phyloP scores from a whole-genome alignment of 2,329 filamentous ascomycete genomes.

The Emmonsiellopsis sp. region DNA sequence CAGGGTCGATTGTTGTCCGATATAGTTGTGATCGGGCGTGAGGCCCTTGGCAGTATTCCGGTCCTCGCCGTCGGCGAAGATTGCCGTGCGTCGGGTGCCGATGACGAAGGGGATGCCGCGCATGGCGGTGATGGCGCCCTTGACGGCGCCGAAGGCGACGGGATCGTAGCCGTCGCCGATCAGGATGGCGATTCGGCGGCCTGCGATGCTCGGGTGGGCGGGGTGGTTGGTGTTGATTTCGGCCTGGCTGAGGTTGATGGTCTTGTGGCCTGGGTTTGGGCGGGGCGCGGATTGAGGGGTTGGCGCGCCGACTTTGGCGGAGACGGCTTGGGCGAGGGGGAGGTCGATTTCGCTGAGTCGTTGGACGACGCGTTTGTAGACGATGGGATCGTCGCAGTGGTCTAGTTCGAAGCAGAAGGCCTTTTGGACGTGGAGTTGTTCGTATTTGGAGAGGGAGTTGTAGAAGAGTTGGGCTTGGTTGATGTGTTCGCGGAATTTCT shows the following conservation, averaged over 20 bases:
- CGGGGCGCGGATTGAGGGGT: conserved; percentile 45
- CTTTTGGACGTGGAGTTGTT: conserved; percentile 54
- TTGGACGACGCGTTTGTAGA: conserved; percentile 61
- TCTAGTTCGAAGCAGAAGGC: conserved; percentile 65
- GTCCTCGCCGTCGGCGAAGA: conserved; percentile 54
- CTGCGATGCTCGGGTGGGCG: conserved; percentile 54
- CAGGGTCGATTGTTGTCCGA: conserved; percentile 66
- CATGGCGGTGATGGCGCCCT: conserved; percentile 52
- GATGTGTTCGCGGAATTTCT: conserved; percentile 70
- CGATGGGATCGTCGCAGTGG: conserved; percentile 69
- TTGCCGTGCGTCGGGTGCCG: conserved; percentile 55
- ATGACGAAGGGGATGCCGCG: conserved; percentile 62
- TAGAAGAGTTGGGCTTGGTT: conserved; percentile 75
- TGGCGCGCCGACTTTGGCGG: conserved; percentile 55
- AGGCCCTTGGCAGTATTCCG: conserved; percentile 25
- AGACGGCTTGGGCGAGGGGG: conserved; percentile 58
- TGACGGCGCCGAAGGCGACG: conserved; percentile 55
- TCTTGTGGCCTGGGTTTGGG: conserved; percentile 57
- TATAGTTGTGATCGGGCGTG: conserved; percentile 65
- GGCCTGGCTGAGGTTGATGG: conserved; percentile 63
- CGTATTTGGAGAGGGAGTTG: conserved; percentile 61
- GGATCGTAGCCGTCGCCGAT: conserved; percentile 36
- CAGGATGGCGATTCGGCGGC: conserved; percentile 54
- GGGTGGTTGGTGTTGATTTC: conserved; percentile 65
- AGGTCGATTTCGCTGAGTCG: conserved; percentile 66